Conservation (phyloP, 202 grass and related monocot species). For the Schoenoplectus tabernaemontani region DNA sequence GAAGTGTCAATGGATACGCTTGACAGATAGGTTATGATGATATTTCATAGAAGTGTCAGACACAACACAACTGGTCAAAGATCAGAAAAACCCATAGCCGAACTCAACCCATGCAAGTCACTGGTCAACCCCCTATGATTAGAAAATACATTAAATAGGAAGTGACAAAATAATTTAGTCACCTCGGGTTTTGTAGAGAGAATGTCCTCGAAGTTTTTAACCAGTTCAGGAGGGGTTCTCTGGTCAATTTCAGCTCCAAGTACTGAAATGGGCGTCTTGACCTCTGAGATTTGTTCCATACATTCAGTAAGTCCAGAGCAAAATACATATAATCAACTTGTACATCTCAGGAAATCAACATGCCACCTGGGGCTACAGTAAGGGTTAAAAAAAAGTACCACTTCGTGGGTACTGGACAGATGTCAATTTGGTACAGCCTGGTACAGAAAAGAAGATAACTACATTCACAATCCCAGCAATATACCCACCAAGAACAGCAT, state of each 20-base stretch:
- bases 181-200: slow-evolving; percentile 34
- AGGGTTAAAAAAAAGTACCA: neutral
- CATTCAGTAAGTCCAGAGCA: neutral
- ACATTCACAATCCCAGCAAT: neutral
- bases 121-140: neutral
- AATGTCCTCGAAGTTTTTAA: slow-evolving; percentile 24
- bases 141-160: neutral
- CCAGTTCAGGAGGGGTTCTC: slow-evolving; percentile 19
- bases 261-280: slow-evolving; percentile 35
- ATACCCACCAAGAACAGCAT: neutral
- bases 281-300: slow-evolving; percentile 23
- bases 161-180: neutral
- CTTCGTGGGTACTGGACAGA: neutral
- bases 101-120: neutral
- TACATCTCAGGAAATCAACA: neutral
- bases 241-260: slow-evolving; percentile 39
- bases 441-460: neutral
- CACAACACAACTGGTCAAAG: neutral
- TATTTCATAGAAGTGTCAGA: neutral
- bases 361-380: neutral
- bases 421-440: neutral
- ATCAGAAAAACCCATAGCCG: neutral
- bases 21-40: neutral
- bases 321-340: neutral
- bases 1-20: neutral